phyloP scores from a whole-genome alignment of 2,329 filamentous ascomycete genomes.

The Colletotrichum salicis region DNA sequence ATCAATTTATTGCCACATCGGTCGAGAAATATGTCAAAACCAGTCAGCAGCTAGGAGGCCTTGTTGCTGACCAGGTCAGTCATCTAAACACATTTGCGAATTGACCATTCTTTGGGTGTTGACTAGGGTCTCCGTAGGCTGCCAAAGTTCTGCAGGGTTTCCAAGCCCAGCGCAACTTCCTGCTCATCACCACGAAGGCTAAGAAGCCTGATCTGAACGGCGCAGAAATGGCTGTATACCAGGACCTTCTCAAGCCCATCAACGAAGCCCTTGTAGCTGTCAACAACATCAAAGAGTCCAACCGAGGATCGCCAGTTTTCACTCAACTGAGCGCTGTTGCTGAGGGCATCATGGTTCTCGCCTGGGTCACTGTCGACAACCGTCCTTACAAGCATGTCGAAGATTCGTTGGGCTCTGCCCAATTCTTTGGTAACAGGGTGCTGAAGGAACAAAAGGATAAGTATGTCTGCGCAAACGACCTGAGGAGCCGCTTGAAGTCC shows the following conservation, averaged over 20 bases:
- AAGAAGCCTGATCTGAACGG: constrained; percentile 83
- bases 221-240: constrained; percentile 71
- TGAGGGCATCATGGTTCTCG: constrained; percentile 88
- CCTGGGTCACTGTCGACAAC: constrained; percentile 87
- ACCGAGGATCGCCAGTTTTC: constrained; percentile 79
- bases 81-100: neutral
- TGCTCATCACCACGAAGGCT: constrained; percentile 88
- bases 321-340: constrained; percentile 88
- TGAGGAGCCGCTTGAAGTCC: constrained; percentile 21
- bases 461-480: constrained; percentile 42
- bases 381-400: constrained; percentile 88
- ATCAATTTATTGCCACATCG: constrained; percentile 77
- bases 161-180: constrained; percentile 84
- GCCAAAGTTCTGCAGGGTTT: constrained; percentile 73
- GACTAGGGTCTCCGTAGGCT: constrained; percentile 49
- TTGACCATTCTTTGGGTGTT: constrained; percentile 1
- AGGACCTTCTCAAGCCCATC: constrained; percentile 86
- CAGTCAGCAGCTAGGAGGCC: constrained; percentile 80
- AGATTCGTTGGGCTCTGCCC: constrained; percentile 83
- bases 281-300: constrained; percentile 82
- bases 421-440: constrained; percentile 95
- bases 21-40: constrained; percentile 82
- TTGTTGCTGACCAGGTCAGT: constrained; percentile 82
- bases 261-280: constrained; percentile 84
- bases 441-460: constrained; percentile 88